A percentile compares a stretch with the other conserved stretches of the same genome.
Evolutionary conservation across 208 protist species (phyloP).

Genomic region (Wallacemonas sp.): DNA sequence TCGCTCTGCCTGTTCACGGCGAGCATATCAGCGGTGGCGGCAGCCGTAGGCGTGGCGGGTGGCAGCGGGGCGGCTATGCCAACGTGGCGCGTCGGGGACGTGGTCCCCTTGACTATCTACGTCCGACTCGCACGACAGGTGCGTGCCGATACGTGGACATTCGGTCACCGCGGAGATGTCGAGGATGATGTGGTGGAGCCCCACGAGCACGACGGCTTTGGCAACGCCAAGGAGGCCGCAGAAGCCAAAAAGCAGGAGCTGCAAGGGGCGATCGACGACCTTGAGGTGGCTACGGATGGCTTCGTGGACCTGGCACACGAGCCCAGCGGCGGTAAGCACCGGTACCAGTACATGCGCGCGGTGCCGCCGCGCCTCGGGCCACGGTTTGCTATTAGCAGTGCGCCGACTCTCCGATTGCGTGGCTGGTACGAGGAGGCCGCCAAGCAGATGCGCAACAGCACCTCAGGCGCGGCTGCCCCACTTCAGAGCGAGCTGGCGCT

Average conservation of each 20-base stretch:
- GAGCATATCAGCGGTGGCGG: not conserved
- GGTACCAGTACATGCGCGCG: conserved; percentile 30
- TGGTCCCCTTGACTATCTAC: conserved; percentile 66
- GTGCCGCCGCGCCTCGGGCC: conserved; percentile 47
- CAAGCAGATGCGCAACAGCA: not conserved
- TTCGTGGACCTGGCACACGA: conserved; percentile 8
- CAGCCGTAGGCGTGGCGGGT: conserved; percentile 1
- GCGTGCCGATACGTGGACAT: conserved; percentile 11
- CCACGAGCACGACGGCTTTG: conserved; percentile 16
- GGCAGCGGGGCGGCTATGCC: not conserved
- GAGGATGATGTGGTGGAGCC: conserved; percentile 16
- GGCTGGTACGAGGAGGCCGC: conserved; percentile 20
- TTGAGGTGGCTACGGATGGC: conserved; percentile 13
- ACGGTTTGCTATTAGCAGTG: conserved; percentile 60
- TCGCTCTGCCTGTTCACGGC: not conserved
- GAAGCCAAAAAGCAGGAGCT: conserved; percentile 1
- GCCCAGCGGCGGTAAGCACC: conserved; percentile 23
- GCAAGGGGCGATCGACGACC: conserved; percentile 10
- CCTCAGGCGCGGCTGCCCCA: not conserved
- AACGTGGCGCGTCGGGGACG: conserved; percentile 31
- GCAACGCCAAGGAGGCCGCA: not conserved
- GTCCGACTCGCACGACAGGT: conserved; percentile 42
- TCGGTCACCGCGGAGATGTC: conserved; percentile 21
- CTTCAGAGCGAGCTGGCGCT: conserved; percentile 56
- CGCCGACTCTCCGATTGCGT: conserved; percentile 26